Evolutionary conservation across 495 filamentous ascomycete genomes (phyloP).

Genomic region (Aspergillus affinis): DNA sequence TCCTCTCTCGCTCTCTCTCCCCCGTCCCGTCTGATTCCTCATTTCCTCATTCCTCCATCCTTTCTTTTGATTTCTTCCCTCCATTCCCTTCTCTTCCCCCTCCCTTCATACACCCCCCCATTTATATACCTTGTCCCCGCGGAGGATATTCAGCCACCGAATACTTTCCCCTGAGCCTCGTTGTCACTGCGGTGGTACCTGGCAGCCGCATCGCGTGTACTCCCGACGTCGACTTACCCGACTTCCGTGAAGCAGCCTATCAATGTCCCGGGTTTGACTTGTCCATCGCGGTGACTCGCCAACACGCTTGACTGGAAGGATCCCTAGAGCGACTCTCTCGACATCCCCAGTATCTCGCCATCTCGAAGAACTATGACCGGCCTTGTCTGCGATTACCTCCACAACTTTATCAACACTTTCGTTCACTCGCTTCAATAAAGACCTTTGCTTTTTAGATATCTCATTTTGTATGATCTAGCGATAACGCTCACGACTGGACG

Average conservation of each 20-base stretch:
- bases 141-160: background rate
- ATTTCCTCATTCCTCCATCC: slow-evolving; percentile 7
- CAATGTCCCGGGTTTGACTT: slow-evolving; percentile 8
- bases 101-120: background rate
- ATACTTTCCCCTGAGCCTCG: slow-evolving; percentile 6
- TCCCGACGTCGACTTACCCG: slow-evolving; percentile 18
- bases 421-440: background rate
- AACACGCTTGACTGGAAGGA: slow-evolving; percentile 1
- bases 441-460: slow-evolving; percentile 25
- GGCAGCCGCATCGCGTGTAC: slow-evolving; percentile 22
- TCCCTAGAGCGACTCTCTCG: slow-evolving; percentile 3
- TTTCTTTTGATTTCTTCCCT: slow-evolving; percentile 10
- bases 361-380: slow-evolving; percentile 29
- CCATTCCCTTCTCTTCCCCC: slow-evolving; percentile 12
- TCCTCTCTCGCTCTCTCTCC: slow-evolving; percentile 1
- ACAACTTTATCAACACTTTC: slow-evolving; percentile 10
- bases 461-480: slow-evolving; percentile 28
- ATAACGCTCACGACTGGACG: slow-evolving; percentile 46
- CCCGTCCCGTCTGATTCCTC: slow-evolving; percentile 6
- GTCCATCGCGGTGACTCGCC: slow-evolving; percentile 15
- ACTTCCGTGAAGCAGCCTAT: slow-evolving; percentile 5
- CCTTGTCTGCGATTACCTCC: slow-evolving; percentile 16
- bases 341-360: background rate
- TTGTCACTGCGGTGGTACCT: slow-evolving; percentile 14
- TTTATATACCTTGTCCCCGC: background rate